These are phyloP conservation scores for Botrytis deweyae DNA, from an alignment of 2,329 filamentous ascomycete species.

Conservation along the genomic window DNA sequence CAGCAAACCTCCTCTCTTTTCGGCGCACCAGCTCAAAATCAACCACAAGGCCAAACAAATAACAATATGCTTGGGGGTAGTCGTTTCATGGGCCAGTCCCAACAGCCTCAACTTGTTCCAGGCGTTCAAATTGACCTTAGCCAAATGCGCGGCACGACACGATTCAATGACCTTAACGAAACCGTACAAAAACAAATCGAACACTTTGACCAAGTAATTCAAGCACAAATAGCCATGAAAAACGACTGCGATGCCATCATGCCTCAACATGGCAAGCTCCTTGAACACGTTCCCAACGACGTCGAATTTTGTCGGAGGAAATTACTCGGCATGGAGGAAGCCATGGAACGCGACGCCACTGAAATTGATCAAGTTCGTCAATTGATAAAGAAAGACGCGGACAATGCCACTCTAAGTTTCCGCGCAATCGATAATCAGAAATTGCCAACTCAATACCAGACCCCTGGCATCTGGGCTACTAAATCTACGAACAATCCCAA, in stretches of 20 bases:
- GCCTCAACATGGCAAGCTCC: conserved; percentile 59
- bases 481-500: conserved; percentile 43
- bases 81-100: conserved; percentile 47
- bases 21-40: conserved; percentile 24
- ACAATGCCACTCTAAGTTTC: conserved; percentile 70
- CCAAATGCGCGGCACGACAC: conserved; percentile 80
- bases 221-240: conserved; percentile 74
- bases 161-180: conserved; percentile 86
- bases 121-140: conserved; percentile 77
- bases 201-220: conserved; percentile 75
- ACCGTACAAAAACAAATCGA: conserved; percentile 78
- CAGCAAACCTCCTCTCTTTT: conserved; percentile 32
- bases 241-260: conserved; percentile 73
- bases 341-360: conserved; percentile 61
- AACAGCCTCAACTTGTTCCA: conserved; percentile 57
- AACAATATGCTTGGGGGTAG: conserved; percentile 19
- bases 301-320: conserved; percentile 63
- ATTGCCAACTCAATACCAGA: conserved; percentile 59
- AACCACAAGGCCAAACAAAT: conserved; percentile 27
- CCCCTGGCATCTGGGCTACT: conserved; percentile 43
- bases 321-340: conserved; percentile 61
- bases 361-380: conserved; percentile 57
- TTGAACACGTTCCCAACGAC: conserved; percentile 64
- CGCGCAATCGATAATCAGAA: conserved; percentile 73
- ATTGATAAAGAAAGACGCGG: conserved; percentile 62